Base-by-base conservation (phyloP, 345 rosid species). In the Populus simonii region DNA sequence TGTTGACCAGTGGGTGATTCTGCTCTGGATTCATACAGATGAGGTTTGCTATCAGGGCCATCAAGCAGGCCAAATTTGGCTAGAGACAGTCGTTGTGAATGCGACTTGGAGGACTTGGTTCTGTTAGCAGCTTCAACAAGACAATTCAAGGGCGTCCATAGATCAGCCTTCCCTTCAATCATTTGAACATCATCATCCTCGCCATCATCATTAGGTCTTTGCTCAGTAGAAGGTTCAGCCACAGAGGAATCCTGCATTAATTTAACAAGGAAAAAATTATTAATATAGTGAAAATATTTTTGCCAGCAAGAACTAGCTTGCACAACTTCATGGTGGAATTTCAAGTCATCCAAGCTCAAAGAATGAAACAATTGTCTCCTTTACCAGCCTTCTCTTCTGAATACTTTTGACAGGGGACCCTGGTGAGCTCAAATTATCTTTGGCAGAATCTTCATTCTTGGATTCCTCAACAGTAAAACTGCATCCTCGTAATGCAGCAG, bases 51-150 rank as follows among this genome's bases (percentile, higher is more conserved):
- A 85, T 89, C 75, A 84, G 82, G 74, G 79, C 84, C 72, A 86
- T 77, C 71, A 80, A 88, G 66, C 13, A 66, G 47, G 62, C 87
- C 89, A 66, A 80, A 51, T 62, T 84, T 88, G 45, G 81, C 66
- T 79, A 78, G 74, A 51, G 87, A 78, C 1, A 47, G 65, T 73
- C 86, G 93, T 81, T 86, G 94, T 78, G 83, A 88, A 84, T 77
- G 86, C 70, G 87, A 85, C 88, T 89, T 92, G 74, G 82, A 84
- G 74, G 92, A 76, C 87, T 94, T 92, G 78, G 94, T 90, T 86
- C 94, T 90, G 68, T 92, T 96, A 27, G 95, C 97, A 76, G 89
- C 99, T 83, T 96, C 99, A 85, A 96, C 97, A 77, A 96, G 94
- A 91, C 85, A 91, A 85, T 91, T 86, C 77, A 96, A 86, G 23